phyloP scores from a whole-genome alignment of 108 stramenopile genomes.

The Skeletonema grethae region DNA sequence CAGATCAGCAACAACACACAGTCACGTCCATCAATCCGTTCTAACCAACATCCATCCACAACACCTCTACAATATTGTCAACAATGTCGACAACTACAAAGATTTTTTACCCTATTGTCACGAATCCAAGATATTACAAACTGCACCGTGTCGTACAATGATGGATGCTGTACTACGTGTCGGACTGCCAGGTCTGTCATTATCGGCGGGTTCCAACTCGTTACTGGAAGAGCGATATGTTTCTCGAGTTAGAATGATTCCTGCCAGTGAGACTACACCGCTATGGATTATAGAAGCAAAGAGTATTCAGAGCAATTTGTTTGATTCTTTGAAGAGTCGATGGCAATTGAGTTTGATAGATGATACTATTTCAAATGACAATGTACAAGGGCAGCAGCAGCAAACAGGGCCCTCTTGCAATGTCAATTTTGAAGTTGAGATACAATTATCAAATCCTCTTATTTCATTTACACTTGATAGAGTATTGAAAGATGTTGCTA shows the following conservation, averaged over 20 bases:
- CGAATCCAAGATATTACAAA: slow-evolving; percentile 62
- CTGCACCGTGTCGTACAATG: slow-evolving; percentile 45
- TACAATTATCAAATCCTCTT: slow-evolving; percentile 67
- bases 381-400: background rate
- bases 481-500: slow-evolving; percentile 57
- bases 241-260: slow-evolving; percentile 57
- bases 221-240: slow-evolving; percentile 61
- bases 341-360: slow-evolving; percentile 54
- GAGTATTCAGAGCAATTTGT: slow-evolving; percentile 67
- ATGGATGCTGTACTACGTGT: slow-evolving; percentile 71
- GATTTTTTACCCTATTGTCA: slow-evolving; percentile 71
- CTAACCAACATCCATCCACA: slow-evolving; percentile 54
- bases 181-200: slow-evolving; percentile 56
- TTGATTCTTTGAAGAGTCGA: slow-evolving; percentile 71
- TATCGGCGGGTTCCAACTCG: background rate
- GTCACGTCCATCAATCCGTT: slow-evolving; percentile 32
- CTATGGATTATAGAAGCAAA: slow-evolving; percentile 56
- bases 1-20: slow-evolving; percentile 22
- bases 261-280: slow-evolving; percentile 18
- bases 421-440: slow-evolving; percentile 76
- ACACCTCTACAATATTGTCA: slow-evolving; percentile 73
- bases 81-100: slow-evolving; percentile 70
- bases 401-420: slow-evolving; percentile 24
- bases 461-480: slow-evolving; percentile 46
- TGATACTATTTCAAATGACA: no score